Percentiles rank a stretch among this genome's conserved stretches.
These are phyloP conservation scores for Hirschioporus abietinus DNA, from an alignment of 768 basidiomycete genomes.

Conservation along the genomic window DNA sequence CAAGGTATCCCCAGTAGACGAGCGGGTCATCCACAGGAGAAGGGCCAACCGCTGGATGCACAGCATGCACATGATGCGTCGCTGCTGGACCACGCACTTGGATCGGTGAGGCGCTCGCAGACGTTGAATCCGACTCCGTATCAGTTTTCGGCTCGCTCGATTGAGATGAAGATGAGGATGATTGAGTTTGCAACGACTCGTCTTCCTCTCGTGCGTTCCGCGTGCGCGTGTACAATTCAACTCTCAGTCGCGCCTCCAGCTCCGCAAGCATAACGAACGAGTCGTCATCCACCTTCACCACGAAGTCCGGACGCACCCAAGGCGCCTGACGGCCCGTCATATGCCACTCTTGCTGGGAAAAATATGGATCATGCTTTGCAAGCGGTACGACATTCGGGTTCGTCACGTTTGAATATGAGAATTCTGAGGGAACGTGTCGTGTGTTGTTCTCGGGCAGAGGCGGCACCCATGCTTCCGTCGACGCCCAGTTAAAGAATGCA, in stretches of 20 bases:
- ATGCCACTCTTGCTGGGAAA: slow-evolving; percentile 43
- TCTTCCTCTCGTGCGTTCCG: slow-evolving; percentile 21
- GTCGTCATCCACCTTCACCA: slow-evolving; percentile 94
- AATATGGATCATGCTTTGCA: slow-evolving; percentile 67
- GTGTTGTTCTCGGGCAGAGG: slow-evolving; percentile 54
- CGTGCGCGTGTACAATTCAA: slow-evolving; percentile 56
- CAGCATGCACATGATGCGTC: neutral
- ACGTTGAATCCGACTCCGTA: neutral
- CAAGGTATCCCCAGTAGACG: slow-evolving; percentile 86
- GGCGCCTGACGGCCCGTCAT: slow-evolving; percentile 37
- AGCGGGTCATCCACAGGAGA: slow-evolving; percentile 50
- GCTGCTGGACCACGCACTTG: neutral
- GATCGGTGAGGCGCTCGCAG: neutral
- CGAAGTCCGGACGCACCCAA: slow-evolving; percentile 87
- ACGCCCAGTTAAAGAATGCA: slow-evolving; percentile 90
- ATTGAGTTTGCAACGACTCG: neutral
- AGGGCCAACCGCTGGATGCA: slow-evolving; percentile 12
- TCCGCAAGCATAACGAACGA: slow-evolving; percentile 94
- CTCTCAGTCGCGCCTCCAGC: slow-evolving; percentile 80
- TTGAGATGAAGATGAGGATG: neutral
- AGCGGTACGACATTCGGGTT: slow-evolving; percentile 45
- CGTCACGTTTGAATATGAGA: slow-evolving; percentile 64
- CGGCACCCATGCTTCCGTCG: slow-evolving; percentile 87
- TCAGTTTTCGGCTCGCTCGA: slow-evolving; percentile 4
- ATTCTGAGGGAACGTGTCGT: slow-evolving; percentile 34